phyloP scores from a whole-genome alignment of 495 filamentous ascomycete species.

The Aspergillus affinis region DNA sequence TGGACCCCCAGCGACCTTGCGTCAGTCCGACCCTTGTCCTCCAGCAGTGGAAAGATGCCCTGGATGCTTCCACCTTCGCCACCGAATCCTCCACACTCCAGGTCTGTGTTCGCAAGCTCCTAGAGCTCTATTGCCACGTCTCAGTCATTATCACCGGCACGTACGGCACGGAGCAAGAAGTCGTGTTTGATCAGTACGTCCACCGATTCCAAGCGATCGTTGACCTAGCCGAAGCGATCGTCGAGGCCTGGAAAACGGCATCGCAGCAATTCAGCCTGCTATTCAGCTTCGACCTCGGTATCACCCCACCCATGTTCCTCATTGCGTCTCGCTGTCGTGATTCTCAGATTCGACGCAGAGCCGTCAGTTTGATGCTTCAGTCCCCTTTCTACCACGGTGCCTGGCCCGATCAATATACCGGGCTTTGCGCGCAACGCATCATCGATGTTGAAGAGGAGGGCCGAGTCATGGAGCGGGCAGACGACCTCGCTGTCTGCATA shows the following conservation, averaged over 20 bases:
- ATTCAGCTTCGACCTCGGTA: neutral
- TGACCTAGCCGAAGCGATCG: neutral
- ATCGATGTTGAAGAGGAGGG: neutral
- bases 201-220: neutral
- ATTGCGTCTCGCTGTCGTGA: neutral
- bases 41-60: neutral
- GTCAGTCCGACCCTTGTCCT: neutral
- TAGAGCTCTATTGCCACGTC: neutral
- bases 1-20: neutral
- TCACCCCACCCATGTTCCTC: neutral
- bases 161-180: neutral
- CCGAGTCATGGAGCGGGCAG: neutral
- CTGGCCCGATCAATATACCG: neutral
- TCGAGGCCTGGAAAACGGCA: neutral
- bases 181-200: neutral
- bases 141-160: neutral
- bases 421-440: neutral
- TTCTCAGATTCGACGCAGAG: neutral
- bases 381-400: neutral
- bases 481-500: neutral
- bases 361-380: neutral
- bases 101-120: neutral
- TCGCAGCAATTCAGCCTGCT: neutral
- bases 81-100: neutral
- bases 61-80: neutral